These are phyloP conservation scores for Plasmodium inui DNA, from an alignment of 169 alveolate species.

Conservation along the genomic window DNA sequence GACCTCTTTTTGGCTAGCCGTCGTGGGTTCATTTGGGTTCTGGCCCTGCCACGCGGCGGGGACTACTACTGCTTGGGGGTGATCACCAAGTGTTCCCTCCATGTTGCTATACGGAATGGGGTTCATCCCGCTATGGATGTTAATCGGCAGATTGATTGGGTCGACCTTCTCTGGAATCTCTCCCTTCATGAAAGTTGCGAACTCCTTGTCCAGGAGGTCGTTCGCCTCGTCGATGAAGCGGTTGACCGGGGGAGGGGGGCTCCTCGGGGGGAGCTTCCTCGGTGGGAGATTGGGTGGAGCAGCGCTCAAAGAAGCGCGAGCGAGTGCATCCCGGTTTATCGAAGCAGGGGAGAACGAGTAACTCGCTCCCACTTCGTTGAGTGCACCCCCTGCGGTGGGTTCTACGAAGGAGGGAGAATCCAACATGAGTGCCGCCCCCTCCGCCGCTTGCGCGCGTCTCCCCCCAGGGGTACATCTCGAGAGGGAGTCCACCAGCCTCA, in stretches of 20 bases:
- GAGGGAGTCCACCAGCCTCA: constrained; percentile 6
- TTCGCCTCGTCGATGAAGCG: constrained; percentile 4
- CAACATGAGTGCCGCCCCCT: background rate
- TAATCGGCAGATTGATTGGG: background rate
- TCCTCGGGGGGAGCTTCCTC: background rate
- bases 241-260: background rate
- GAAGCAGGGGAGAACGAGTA: background rate
- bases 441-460: background rate
- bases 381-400: background rate
- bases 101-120: background rate
- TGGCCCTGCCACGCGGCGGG: background rate
- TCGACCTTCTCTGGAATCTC: background rate
- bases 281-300: background rate
- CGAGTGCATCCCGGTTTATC: background rate
- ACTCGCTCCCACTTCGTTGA: too few relatives aligned
- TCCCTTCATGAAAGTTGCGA: constrained; percentile 44
- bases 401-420: background rate
- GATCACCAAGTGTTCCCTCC: background rate
- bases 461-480: background rate
- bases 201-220: constrained; percentile 20
- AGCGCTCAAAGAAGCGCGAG: background rate
- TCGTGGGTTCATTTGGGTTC: background rate
- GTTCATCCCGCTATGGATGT: background rate
- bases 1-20: background rate
- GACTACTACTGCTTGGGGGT: background rate